Conservation (phyloP, 305 asterid genomes). For the Solanum hybrid region DNA sequence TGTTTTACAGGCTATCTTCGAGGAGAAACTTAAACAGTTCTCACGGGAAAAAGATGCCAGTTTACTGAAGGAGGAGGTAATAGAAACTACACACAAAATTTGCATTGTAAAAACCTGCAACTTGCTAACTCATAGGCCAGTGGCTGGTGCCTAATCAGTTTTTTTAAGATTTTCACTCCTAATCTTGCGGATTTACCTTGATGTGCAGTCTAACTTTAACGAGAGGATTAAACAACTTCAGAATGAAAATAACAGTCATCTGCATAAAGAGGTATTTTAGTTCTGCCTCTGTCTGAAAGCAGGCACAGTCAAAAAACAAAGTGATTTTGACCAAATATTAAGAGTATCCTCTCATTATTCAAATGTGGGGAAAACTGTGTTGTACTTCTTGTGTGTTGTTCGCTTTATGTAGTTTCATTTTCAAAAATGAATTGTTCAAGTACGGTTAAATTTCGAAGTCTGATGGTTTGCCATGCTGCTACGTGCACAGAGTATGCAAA, state of each 20-base stretch:
- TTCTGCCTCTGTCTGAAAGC: constrained; percentile 9
- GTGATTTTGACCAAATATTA: not conserved
- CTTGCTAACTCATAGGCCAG: not conserved
- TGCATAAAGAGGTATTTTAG: constrained; percentile 16
- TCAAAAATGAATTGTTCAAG: not conserved
- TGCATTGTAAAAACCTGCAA: not conserved
- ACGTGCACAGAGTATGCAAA: not conserved
- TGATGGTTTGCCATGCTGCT: not conserved
- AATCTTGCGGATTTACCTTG: not conserved
- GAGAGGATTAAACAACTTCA: constrained; percentile 19
- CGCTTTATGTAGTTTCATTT: not conserved
- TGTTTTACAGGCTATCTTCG: constrained; percentile 14
- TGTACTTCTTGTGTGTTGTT: not conserved
- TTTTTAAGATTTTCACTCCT: not conserved
- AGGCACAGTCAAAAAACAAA: not conserved
- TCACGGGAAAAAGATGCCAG: constrained; percentile 12
- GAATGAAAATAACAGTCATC: constrained; percentile 11
- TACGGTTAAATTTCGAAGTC: not conserved
- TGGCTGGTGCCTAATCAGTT: not conserved
- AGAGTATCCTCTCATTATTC: not conserved
- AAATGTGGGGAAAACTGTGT: not conserved
- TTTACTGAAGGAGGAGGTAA: constrained; percentile 27
- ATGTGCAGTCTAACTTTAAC: constrained; percentile 15
- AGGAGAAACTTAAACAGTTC: constrained; percentile 17
- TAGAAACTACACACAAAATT: not conserved